phyloP scores from a whole-genome alignment of 169 alveolate genomes.

The Babesia microti region DNA sequence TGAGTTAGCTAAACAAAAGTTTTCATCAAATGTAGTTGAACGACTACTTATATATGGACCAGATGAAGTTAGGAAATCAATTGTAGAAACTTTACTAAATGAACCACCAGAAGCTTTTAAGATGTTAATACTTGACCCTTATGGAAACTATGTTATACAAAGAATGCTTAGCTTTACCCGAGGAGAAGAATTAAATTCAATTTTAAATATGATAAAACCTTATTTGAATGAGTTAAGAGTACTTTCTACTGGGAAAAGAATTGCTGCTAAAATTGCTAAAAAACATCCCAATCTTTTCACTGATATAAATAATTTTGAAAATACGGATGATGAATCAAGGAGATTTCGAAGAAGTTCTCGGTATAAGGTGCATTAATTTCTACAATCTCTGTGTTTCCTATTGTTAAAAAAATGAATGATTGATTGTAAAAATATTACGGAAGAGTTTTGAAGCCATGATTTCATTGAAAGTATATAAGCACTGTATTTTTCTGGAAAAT shows the following conservation, averaged over 20 bases:
- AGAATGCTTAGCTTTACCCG: slow-evolving; percentile 58
- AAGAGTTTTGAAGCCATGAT: too few relatives aligned
- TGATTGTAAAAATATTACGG: too few relatives aligned
- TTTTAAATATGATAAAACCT: slow-evolving; percentile 55
- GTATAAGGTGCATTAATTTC: too few relatives aligned
- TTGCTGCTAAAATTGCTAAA: slow-evolving; percentile 58
- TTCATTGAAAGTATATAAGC: too few relatives aligned
- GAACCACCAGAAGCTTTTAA: slow-evolving; percentile 47
- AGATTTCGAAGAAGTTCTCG: too few relatives aligned
- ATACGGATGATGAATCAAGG: background rate
- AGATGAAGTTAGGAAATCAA: slow-evolving; percentile 30
- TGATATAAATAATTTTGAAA: slow-evolving; percentile 6
- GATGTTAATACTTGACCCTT: slow-evolving; percentile 60
- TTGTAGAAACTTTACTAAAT: slow-evolving; percentile 49
- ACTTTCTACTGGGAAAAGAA: slow-evolving; percentile 59
- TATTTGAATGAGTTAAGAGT: slow-evolving; percentile 52
- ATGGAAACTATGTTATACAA: slow-evolving; percentile 71
- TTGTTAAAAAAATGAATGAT: too few relatives aligned
- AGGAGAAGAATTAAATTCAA: slow-evolving; percentile 41
- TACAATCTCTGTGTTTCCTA: too few relatives aligned
- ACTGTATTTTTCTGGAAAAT: too few relatives aligned
- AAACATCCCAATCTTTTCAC: slow-evolving; percentile 19
- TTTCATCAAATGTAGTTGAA: slow-evolving; percentile 86
- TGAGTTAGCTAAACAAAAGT: slow-evolving; percentile 78
- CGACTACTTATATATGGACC: slow-evolving; percentile 55